Conservation (phyloP, 2,329 filamentous ascomycete genomes). For the Ceratocystis harringtonii region DNA sequence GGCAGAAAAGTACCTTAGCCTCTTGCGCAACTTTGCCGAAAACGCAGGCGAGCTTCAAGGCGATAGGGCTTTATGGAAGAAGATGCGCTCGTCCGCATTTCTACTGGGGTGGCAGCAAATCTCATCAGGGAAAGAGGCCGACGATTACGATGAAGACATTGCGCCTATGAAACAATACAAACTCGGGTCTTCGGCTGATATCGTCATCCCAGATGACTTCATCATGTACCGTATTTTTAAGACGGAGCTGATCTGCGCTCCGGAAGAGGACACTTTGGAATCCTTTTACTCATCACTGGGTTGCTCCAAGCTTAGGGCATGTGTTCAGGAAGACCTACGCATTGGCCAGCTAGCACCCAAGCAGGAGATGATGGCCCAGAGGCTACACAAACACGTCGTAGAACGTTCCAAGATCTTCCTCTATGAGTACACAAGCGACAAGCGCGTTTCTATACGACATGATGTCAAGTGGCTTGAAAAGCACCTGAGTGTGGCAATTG, state of each 20-base stretch:
- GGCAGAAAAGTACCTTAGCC: slow-evolving; percentile 70
- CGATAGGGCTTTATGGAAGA: slow-evolving; percentile 62
- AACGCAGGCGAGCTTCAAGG: slow-evolving; percentile 53
- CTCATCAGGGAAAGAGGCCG: slow-evolving; percentile 12
- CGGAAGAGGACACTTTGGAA: slow-evolving; percentile 77
- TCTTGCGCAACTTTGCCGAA: slow-evolving; percentile 69
- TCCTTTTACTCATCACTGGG: slow-evolving; percentile 73
- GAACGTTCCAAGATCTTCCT: slow-evolving; percentile 84
- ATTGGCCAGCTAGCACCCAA: slow-evolving; percentile 53
- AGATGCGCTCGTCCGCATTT: slow-evolving; percentile 61
- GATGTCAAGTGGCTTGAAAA: slow-evolving; percentile 85
- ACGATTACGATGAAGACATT: slow-evolving; percentile 36
- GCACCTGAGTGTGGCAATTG: slow-evolving; percentile 62
- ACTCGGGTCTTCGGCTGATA: slow-evolving; percentile 53
- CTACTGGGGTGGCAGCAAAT: slow-evolving; percentile 57
- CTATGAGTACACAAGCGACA: slow-evolving; percentile 57
- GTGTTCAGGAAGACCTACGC: slow-evolving; percentile 63
- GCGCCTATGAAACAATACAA: slow-evolving; percentile 61
- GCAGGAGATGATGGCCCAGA: slow-evolving; percentile 48
- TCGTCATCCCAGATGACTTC: slow-evolving; percentile 76
- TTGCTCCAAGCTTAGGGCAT: slow-evolving; percentile 55
- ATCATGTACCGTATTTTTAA: slow-evolving; percentile 82
- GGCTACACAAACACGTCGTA: slow-evolving; percentile 64
- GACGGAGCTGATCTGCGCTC: slow-evolving; percentile 66
- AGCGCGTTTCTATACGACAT: slow-evolving; percentile 63